phyloP scores from a whole-genome alignment of 768 basidiomycete species.

The Termitomyces sp. region DNA sequence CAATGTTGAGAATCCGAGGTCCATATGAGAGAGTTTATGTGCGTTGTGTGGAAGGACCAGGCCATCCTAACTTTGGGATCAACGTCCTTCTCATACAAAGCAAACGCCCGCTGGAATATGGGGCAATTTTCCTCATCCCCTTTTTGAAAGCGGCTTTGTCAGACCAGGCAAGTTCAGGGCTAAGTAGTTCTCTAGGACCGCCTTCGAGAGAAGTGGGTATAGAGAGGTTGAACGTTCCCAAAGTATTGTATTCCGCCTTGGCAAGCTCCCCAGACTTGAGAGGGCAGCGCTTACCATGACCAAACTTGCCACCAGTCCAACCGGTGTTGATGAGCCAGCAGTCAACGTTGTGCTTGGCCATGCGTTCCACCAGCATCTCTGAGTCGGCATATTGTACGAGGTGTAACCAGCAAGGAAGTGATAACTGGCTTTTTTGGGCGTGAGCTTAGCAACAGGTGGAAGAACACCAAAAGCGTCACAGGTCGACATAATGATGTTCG shows the following conservation, averaged over 20 bases:
- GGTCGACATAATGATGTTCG: slow-evolving; percentile 94
- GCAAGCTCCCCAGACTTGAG: slow-evolving; percentile 90
- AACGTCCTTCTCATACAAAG: slow-evolving; percentile 86
- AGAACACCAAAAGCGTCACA: slow-evolving; percentile 99
- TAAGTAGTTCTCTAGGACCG: slow-evolving; percentile 87
- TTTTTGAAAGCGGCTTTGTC: slow-evolving; percentile 87
- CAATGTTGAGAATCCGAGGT: too few relatives aligned
- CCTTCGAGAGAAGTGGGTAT: slow-evolving; percentile 82
- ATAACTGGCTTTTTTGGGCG: slow-evolving; percentile 94
- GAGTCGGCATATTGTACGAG: slow-evolving; percentile 94
- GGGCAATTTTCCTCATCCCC: slow-evolving; percentile 82
- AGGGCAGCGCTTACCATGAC: slow-evolving; percentile 89
- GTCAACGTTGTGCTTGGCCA: slow-evolving; percentile 83
- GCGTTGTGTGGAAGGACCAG: too few relatives aligned
- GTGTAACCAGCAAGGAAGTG: slow-evolving; percentile 98
- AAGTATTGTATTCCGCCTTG: slow-evolving; percentile 82
- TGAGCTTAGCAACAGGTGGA: slow-evolving; percentile 90
- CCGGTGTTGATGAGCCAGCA: slow-evolving; percentile 99
- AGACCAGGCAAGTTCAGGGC: slow-evolving; percentile 84
- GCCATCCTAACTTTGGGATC: slow-evolving; percentile 75
- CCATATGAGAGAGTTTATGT: too few relatives aligned
- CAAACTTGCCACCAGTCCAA: slow-evolving; percentile 94
- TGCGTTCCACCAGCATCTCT: slow-evolving; percentile 95
- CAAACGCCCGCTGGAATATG: slow-evolving; percentile 96
- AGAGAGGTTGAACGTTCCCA: slow-evolving; percentile 77